Evolutionary conservation across 2,329 filamentous ascomycete genomes (phyloP), one percentile per base, ranked within the genome.

Genomic region (Phialophora expanda): DNA sequence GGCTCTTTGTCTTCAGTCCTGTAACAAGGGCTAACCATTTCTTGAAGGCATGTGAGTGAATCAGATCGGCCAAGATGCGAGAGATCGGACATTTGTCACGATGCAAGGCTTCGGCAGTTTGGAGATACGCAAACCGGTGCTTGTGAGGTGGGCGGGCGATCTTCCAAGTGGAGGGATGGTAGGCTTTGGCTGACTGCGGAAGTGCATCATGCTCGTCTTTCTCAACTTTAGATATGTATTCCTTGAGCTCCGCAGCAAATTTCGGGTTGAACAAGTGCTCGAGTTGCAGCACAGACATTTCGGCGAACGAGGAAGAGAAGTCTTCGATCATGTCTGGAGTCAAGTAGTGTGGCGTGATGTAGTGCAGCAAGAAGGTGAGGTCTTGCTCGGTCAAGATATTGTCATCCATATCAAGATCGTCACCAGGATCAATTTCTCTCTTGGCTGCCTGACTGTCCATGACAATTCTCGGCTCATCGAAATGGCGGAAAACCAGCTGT

Each of bases 61-160:
- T 84, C 62, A 98, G 85, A 12, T 90, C 86, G 70, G 96, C 88
- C 11, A 97, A 79, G 8, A 99, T 83, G 76, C 96, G 91, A 62
- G 89, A 87, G 66, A 96, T 84, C 0, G 91, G 80, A n/a, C 64
- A 66, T n/a, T 85, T 86, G 58, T 81, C 77, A 53, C 70, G 65
- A 77, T 71, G 71, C 74, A 58, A 70, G 74, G 66, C 74, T 76
- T 50, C 64, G 77, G 62, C 61, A 9, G 65, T 65, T 22, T 69
- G 66, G 44, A 73, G 66, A 78, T 95, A 99, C 1, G 97, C 83
- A 77, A 90, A 99, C 14, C 93, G 91, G 75, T 97, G 93, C 81
- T 99, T 99, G 80, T 99, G 93, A 0, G 95, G 95, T 46, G 95
- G 95, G 34, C 87, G 86, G 6, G 95, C 91, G 8, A 96, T 90